Percentiles rank a stretch among this genome's conserved stretches.
Conservation (phyloP, 305 asterid species). For the Fraxinus sp. region DNA sequence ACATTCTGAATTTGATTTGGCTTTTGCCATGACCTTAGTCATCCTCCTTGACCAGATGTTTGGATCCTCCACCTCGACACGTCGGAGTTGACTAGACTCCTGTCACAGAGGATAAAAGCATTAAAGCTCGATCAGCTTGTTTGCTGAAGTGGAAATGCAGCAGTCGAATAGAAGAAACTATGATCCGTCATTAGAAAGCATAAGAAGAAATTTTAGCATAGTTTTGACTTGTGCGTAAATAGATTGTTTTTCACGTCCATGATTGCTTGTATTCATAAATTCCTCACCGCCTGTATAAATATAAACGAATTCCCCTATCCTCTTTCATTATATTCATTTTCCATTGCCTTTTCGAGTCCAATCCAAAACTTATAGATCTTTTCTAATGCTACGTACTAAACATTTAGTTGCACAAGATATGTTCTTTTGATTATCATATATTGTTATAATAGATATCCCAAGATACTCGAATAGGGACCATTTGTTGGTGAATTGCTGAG, state of each 20-base stretch:
- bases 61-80: conserved; percentile 14
- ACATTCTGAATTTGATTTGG: conserved; percentile 28
- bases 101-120: background rate
- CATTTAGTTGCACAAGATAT: background rate
- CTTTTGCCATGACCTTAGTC: conserved; percentile 37
- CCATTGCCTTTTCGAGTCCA: background rate
- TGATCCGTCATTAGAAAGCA: background rate
- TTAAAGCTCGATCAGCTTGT: background rate
- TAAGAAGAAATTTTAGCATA: background rate
- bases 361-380: background rate
- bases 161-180: background rate
- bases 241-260: background rate
- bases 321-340: background rate
- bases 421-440: background rate
- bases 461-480: background rate
- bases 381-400: background rate
- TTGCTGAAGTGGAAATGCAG: background rate
- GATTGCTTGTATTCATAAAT: background rate
- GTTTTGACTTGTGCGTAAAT: background rate
- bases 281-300: background rate
- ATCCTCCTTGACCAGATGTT: conserved; percentile 44
- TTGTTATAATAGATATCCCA: background rate
- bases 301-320: background rate
- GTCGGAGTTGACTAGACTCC: background rate
- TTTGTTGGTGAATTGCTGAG: background rate